Evolutionary conservation across 2,329 filamentous ascomycete genomes (phyloP).

Genomic region (Periconia digitata): DNA sequence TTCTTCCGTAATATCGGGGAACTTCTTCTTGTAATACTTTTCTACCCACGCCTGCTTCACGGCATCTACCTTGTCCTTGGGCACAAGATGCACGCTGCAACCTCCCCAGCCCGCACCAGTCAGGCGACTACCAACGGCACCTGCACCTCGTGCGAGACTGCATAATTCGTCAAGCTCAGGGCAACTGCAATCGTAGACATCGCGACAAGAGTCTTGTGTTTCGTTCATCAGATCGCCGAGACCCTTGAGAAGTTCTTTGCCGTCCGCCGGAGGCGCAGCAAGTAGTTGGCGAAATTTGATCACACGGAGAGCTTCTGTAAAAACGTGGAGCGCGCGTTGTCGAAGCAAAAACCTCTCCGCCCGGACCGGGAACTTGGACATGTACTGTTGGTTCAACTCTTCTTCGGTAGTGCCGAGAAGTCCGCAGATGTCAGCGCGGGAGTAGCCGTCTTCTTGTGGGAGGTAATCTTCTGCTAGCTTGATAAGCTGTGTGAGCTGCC

Average conservation of each 20-base stretch:
- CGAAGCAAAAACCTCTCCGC: conserved; percentile 85
- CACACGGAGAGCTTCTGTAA: conserved; percentile 84
- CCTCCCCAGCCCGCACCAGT: conserved; percentile 97
- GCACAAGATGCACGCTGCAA: conserved; percentile 90
- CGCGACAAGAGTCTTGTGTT: conserved; percentile 84
- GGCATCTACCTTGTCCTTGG: conserved; percentile 75
- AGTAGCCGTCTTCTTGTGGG: conserved; percentile 80
- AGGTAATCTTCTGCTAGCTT: conserved; percentile 71
- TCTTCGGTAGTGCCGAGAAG: conserved; percentile 69
- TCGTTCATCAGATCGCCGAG: conserved; percentile 85
- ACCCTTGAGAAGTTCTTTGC: conserved; percentile 67
- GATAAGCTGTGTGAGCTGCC: conserved; percentile 75
- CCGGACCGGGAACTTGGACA: conserved; percentile 85
- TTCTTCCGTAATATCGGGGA: conserved; percentile 68
- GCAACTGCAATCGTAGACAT: conserved; percentile 88
- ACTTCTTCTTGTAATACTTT: conserved; percentile 78
- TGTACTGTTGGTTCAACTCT: conserved; percentile 76
- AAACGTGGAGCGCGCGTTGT: conserved; percentile 88
- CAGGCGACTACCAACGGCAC: conserved; percentile 80
- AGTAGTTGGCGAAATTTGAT: conserved; percentile 80
- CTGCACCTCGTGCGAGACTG: conserved; percentile 72
- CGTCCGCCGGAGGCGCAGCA: conserved; percentile 45
- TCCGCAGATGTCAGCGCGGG: conserved; percentile 77
- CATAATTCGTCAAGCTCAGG: conserved; percentile 91
- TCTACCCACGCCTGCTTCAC: conserved; percentile 77